These are phyloP conservation scores for Fomitopsis betulina DNA, from an alignment of 1,284 basidiomycete species.

Conservation along the genomic window DNA sequence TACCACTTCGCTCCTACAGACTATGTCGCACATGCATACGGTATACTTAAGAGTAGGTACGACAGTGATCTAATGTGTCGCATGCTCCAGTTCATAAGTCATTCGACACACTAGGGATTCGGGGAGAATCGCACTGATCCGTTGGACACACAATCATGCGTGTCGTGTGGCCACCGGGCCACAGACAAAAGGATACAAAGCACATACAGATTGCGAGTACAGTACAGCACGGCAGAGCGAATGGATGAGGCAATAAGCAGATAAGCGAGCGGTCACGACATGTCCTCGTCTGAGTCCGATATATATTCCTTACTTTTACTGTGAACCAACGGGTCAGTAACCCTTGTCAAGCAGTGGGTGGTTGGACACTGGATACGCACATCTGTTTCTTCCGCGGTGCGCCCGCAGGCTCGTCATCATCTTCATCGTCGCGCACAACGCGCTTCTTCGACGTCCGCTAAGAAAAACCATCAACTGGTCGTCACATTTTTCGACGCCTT, in stretches of 20 bases:
- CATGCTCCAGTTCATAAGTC: too few species aligned
- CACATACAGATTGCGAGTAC: background rate
- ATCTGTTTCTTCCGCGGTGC: conserved; percentile 67
- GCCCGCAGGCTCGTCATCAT: conserved; percentile 50
- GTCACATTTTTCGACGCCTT: background rate
- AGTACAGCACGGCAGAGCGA: background rate
- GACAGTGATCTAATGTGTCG: too few species aligned
- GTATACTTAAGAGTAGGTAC: too few species aligned
- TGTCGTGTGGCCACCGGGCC: too few species aligned
- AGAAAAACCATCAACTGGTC: background rate
- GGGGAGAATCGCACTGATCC: too few species aligned
- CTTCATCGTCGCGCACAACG: conserved; percentile 71
- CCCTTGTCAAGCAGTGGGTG: conserved; percentile 2
- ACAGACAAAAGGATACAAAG: background rate
- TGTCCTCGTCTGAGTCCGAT: conserved; percentile 75
- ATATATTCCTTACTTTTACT: conserved; percentile 80
- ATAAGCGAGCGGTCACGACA: conserved; percentile 22
- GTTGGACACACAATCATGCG: too few species aligned
- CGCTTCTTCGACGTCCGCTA: conserved; percentile 64
- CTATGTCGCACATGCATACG: too few species aligned
- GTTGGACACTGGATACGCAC: conserved; percentile 37
- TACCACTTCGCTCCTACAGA: too few species aligned
- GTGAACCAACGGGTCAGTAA: conserved; percentile 1
- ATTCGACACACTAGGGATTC: too few species aligned
- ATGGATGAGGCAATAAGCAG: background rate